Conservation (phyloP, 2,329 filamentous ascomycete species). For the Didymella pinodella region DNA sequence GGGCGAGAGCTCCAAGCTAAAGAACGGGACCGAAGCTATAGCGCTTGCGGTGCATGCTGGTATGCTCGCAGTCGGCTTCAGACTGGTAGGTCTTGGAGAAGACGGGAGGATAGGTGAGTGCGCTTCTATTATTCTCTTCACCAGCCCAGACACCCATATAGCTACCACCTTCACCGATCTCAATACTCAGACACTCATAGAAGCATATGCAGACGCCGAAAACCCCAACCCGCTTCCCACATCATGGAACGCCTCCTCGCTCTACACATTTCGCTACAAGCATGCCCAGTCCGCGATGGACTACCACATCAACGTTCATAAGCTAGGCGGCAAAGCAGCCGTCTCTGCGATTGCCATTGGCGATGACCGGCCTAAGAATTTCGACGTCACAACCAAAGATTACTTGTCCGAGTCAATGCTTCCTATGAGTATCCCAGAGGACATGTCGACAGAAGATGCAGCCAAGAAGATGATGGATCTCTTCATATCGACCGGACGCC, state of each 20-base stretch:
- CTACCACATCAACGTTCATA: slow-evolving; percentile 81
- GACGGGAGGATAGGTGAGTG: slow-evolving; percentile 74
- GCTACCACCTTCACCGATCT: slow-evolving; percentile 21
- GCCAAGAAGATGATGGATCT: slow-evolving; percentile 60
- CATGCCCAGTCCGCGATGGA: slow-evolving; percentile 86
- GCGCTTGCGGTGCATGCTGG: slow-evolving; percentile 85
- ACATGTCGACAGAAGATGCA: slow-evolving; percentile 55
- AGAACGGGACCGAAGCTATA: slow-evolving; percentile 80
- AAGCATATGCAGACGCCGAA: slow-evolving; percentile 64
- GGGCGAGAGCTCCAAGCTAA: slow-evolving; percentile 57
- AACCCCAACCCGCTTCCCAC: slow-evolving; percentile 70
- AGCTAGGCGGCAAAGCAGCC: slow-evolving; percentile 84
- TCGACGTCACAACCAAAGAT: slow-evolving; percentile 78
- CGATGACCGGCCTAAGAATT: slow-evolving; percentile 80
- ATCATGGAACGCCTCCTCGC: slow-evolving; percentile 80
- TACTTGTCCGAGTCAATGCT: slow-evolving; percentile 72
- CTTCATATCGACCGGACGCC: slow-evolving; percentile 76
- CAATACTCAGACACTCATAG: slow-evolving; percentile 50
- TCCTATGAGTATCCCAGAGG: slow-evolving; percentile 60
- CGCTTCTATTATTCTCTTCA: neutral
- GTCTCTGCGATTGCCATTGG: slow-evolving; percentile 80
- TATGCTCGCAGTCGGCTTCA: slow-evolving; percentile 81
- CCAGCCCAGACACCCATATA: neutral
- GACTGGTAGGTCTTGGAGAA: slow-evolving; percentile 83
- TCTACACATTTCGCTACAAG: slow-evolving; percentile 83